Conservation (phyloP, 2,329 filamentous ascomycete genomes). For the Ophiostoma australiae region DNA sequence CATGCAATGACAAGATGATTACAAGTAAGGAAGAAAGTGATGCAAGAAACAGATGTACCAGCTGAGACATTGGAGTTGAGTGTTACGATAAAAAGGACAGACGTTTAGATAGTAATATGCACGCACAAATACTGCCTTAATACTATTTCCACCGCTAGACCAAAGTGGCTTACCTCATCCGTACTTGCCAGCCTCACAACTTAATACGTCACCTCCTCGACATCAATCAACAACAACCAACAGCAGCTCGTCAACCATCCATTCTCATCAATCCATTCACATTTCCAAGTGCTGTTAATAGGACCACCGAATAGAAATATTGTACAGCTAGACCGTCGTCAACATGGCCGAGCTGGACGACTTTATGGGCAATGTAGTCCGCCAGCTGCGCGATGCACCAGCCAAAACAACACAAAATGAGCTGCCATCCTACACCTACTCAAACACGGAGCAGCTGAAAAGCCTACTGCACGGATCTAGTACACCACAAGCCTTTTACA, state of each 20-base stretch:
- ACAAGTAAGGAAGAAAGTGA: constrained; percentile 8
- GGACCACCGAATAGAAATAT: neutral
- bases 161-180: neutral
- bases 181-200: neutral
- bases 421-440: constrained; percentile 47
- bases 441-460: constrained; percentile 34
- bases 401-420: constrained; percentile 31
- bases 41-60: neutral
- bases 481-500: constrained; percentile 43
- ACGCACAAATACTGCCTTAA: neutral
- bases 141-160: neutral
- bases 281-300: neutral
- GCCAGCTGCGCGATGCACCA: constrained; percentile 25
- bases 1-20: neutral
- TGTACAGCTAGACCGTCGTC: neutral
- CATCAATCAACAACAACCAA: neutral
- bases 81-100: neutral
- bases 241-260: neutral
- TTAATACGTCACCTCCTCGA: constrained; percentile 3
- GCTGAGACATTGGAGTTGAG: neutral
- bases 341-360: constrained; percentile 27
- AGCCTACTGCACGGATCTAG: constrained; percentile 45
- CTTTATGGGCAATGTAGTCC: constrained; percentile 30
- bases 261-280: neutral
- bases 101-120: neutral